These are phyloP conservation scores for Ogataea thermomethanolica DNA, from an alignment of 805 yeast genomes.

Conservation along the genomic window DNA sequence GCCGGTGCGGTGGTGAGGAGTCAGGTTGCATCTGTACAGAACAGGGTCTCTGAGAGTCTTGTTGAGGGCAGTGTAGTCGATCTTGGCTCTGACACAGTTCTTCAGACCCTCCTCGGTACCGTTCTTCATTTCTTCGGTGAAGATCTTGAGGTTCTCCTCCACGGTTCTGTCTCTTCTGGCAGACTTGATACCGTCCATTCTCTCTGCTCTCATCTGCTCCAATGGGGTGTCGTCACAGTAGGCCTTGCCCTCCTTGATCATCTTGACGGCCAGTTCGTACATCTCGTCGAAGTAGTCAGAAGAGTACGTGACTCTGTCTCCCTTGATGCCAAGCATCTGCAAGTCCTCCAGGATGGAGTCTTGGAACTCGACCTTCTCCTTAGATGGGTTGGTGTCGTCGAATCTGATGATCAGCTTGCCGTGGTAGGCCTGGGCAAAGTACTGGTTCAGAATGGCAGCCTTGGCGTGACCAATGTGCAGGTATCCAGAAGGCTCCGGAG, in stretches of 20 bases:
- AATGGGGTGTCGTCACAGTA: slow-evolving; percentile 96
- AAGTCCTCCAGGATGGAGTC: slow-evolving; percentile 93
- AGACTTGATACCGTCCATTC: slow-evolving; percentile 95
- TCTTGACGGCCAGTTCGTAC: slow-evolving; percentile 79
- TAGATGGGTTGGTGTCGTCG: slow-evolving; percentile 97
- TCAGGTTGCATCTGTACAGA: slow-evolving; percentile 92
- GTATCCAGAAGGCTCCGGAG: slow-evolving; percentile 99
- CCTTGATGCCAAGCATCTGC: slow-evolving; percentile 84
- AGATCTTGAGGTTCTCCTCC: slow-evolving; percentile 85
- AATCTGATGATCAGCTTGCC: slow-evolving; percentile 96
- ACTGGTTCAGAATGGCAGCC: slow-evolving; percentile 95
- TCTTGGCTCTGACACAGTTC: slow-evolving; percentile 95
- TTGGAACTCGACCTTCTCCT: slow-evolving; percentile 93
- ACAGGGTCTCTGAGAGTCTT: slow-evolving; percentile 98
- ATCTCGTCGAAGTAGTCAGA: slow-evolving; percentile 90
- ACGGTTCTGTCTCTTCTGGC: slow-evolving; percentile 88
- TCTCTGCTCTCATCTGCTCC: slow-evolving; percentile 96
- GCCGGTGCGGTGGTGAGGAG: slow-evolving; percentile 98
- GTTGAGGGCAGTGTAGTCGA: slow-evolving; percentile 85
- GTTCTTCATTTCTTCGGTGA: slow-evolving; percentile 87
- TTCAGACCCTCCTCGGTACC: slow-evolving; percentile 92
- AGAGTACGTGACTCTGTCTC: slow-evolving; percentile 83
- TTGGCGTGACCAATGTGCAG: slow-evolving; percentile 99
- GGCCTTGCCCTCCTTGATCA: slow-evolving; percentile 95
- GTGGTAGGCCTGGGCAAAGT: slow-evolving; percentile 91